A percentile compares a stretch with the other conserved stretches of the same genome.
Conservation (phyloP, 2,329 filamentous ascomycete species). For the Fusarium poae region DNA sequence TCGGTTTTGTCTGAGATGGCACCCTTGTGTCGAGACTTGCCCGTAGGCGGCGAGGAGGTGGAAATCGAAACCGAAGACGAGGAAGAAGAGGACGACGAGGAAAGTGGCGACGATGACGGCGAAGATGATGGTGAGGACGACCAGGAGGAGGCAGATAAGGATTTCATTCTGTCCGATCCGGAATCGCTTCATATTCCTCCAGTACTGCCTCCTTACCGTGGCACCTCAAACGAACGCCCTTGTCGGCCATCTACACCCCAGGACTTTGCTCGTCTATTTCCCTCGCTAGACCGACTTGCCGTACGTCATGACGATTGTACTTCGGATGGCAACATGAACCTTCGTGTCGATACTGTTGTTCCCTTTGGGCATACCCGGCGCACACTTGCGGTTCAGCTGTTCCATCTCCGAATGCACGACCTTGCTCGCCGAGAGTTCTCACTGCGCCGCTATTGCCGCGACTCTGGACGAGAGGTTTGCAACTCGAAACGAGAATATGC, state of each 20-base stretch:
- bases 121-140: constrained; percentile 52
- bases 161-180: constrained; percentile 48
- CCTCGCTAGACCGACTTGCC: constrained; percentile 81
- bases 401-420: constrained; percentile 96
- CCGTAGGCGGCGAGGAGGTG: constrained; percentile 44
- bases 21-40: constrained; percentile 44
- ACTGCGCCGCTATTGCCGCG: constrained; percentile 88
- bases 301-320: constrained; percentile 94
- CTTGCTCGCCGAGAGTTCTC: constrained; percentile 89
- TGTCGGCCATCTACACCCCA: constrained; percentile 82
- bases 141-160: constrained; percentile 44
- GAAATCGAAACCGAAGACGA: constrained; percentile 42
- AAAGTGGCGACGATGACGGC: constrained; percentile 50
- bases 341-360: constrained; percentile 85
- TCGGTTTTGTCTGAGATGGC: constrained; percentile 69
- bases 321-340: constrained; percentile 94
- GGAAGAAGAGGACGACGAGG: constrained; percentile 40
- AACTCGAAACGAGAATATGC: constrained; percentile 79
- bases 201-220: constrained; percentile 68
- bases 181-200: constrained; percentile 59
- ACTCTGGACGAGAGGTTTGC: constrained; percentile 93
- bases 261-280: constrained; percentile 88
- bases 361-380: constrained; percentile 68
- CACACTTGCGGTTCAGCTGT: constrained; percentile 79
- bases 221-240: constrained; percentile 70